A percentile compares a stretch with the other conserved stretches of the same genome.
phyloP scores from a whole-genome alignment of 441 rosid genomes.

The Breynia disticha region DNA sequence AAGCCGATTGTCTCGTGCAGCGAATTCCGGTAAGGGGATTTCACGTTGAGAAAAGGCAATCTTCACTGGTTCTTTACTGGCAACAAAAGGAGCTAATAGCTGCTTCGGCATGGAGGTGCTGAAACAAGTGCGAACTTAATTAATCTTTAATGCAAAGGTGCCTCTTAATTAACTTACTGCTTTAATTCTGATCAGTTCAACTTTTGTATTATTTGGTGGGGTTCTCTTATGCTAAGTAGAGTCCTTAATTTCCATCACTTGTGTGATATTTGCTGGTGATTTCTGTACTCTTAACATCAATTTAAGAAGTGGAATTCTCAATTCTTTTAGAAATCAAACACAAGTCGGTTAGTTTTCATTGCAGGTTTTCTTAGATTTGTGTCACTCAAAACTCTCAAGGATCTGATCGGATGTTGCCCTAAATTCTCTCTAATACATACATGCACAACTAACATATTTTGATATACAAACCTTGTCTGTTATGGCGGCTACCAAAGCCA shows the following conservation, averaged over 20 bases:
- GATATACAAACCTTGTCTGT: constrained; percentile 15
- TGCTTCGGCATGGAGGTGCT: constrained; percentile 63
- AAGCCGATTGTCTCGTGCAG: constrained; percentile 54
- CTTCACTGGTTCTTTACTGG: constrained; percentile 59
- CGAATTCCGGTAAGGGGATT: constrained; percentile 51
- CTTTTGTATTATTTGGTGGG: constrained; percentile 20
- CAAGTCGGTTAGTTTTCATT: not conserved
- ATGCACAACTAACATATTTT: not conserved
- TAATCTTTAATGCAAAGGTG: constrained; percentile 19
- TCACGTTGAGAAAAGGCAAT: constrained; percentile 53
- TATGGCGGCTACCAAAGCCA: constrained; percentile 12
- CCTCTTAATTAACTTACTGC: constrained; percentile 20
- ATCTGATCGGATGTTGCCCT: constrained; percentile 23
- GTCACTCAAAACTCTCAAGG: constrained; percentile 17
- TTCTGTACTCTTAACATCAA: constrained; percentile 22
- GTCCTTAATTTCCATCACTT: constrained; percentile 18
- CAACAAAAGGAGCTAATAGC: constrained; percentile 50
- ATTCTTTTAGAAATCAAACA: constrained; percentile 3
- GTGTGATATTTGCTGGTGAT: constrained; percentile 13
- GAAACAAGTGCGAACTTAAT: constrained; percentile 5
- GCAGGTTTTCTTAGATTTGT: constrained; percentile 10
- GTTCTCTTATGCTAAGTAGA: constrained; percentile 37
- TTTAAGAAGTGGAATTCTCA: constrained; percentile 13
- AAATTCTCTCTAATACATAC: constrained; percentile 14
- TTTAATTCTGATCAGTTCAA: constrained; percentile 22